Base-by-base conservation (phyloP, 2,329 filamentous ascomycete genomes). In the Thelonectria blattea region DNA sequence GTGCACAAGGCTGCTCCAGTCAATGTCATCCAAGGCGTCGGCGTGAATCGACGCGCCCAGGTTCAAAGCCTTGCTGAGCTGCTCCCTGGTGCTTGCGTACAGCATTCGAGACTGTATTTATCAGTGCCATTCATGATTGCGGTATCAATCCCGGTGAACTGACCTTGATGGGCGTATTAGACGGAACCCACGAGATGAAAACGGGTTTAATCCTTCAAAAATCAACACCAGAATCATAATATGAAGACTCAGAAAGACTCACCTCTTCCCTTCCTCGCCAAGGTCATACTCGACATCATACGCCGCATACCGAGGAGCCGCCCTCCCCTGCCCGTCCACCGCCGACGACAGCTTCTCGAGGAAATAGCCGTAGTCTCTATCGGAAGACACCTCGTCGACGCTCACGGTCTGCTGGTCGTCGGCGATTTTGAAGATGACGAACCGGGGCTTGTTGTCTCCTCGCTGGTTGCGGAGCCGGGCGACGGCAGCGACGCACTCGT, bases 41-140 rank as follows among this genome's bases (percentile, higher is more conserved):
- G 65, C 66, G 18, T 68, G 65, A 3, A 66, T 63, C 8, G 62
- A 67, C 9, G 51, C 22, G 1, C 63, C 55, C 7, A 67, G 41
- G 2, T 66, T 66, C 3, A 68, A 30, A 14, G 63, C 57, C 4
- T 37, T 66, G 17, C 66, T 68, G n/a, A 68, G 10, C n/a, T 65
- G 46, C n/a, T 68, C 65, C 53, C 62, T 62, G 1, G 65, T 68
- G 15, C 58, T 68, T 11, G 66, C 65, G n/a, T 68, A 65, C 7
- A 68, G 45, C 65, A 64, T 67, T 9, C 66, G 66, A 32, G 64
- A 56, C 66, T 68, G 10, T 3, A 8, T 20, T 18, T 2, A 2
- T 12, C 1, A 9, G 42, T 18, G 24, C 20, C 3, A 46, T 2
- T 11, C 20, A 17, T 5, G 7, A 46, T 27, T 46, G 17, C 3